Base-by-base conservation (phyloP, 495 filamentous ascomycete species). In the Penicillium longicatenatum region DNA sequence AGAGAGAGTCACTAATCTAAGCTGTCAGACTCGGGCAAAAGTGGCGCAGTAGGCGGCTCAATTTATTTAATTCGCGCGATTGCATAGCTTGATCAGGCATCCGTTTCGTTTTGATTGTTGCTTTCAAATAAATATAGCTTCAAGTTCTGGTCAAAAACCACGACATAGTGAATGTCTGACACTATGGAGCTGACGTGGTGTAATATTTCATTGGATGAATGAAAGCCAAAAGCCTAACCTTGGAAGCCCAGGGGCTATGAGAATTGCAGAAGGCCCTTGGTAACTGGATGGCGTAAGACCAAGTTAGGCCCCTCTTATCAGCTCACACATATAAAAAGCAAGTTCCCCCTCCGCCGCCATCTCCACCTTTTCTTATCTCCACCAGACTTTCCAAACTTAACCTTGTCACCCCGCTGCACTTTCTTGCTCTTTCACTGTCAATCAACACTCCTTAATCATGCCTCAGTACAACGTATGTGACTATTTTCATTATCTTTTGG, bases 381-480 rank as follows among this genome's bases (percentile, higher is more conserved):
- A 52, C 57, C 52, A 52, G 46, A 22, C 44, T 48, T 35, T 54
- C 48, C 30, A 11, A 49, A 51, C 58, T 42, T 39, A 17, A 30
- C 31, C 44, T 49, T 41, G 22, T 39, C 41, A 39, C 20, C 50
- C 19, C 22, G 12, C 50, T 24, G 16, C 17, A 21, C 30, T 44
- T 20, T 14, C 37, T 42, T 26, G 11, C 26, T 20, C 24, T 11
- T 53, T 26, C 14, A 30, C 51, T 19, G 39, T 35, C n/a, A 24
- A 46, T n/a, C 46, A 24, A 39, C 31, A 44, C 19, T 41, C 20
- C 16, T 24, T 16, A 24, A 16, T 35, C 69, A 89, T 90, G 87
- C 82, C 87, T 81, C 79, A 85, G 61, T 87, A 82, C 79, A 91
- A 89, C 66, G 88, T 89, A 79, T 49, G 81, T 77, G 44, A 35